A percentile compares a stretch with the other conserved stretches of the same genome.
Conservation (phyloP, 1,284 basidiomycete genomes). For the Leccinum pachyderme region DNA sequence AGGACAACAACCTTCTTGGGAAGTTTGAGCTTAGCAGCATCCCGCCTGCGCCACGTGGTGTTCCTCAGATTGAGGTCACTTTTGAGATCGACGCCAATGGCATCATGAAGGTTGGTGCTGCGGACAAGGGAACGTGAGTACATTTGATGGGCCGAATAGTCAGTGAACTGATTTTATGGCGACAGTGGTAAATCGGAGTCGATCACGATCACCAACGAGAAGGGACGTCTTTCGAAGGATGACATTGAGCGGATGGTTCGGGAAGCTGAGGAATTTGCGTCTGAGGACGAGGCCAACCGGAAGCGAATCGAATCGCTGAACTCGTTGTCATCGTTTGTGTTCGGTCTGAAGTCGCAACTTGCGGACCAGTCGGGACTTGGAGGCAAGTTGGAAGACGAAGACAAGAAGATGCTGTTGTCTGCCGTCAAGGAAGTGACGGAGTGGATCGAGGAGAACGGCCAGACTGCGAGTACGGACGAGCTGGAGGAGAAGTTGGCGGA, state of each 20-base stretch:
- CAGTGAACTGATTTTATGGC: slow-evolving; percentile 5
- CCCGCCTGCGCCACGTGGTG: slow-evolving; percentile 92
- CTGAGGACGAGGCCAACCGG: slow-evolving; percentile 83
- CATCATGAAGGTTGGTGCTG: slow-evolving; percentile 86
- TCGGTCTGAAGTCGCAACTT: slow-evolving; percentile 84
- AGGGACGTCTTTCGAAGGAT: slow-evolving; percentile 80
- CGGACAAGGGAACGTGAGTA: slow-evolving; percentile 88
- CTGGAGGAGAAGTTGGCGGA: slow-evolving; percentile 87
- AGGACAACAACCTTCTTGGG: slow-evolving; percentile 97
- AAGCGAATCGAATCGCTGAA: slow-evolving; percentile 89
- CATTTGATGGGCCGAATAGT: background rate
- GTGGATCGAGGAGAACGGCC: slow-evolving; percentile 87
- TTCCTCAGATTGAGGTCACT: slow-evolving; percentile 92
- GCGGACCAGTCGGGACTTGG: slow-evolving; percentile 87
- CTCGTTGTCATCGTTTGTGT: slow-evolving; percentile 74
- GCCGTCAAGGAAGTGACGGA: slow-evolving; percentile 88
- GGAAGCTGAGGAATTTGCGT: slow-evolving; percentile 89
- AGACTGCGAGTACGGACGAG: slow-evolving; percentile 78
- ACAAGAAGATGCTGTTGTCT: slow-evolving; percentile 85
- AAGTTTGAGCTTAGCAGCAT: slow-evolving; percentile 94
- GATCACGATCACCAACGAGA: slow-evolving; percentile 86
- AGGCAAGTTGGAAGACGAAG: slow-evolving; percentile 82
- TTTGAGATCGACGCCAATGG: slow-evolving; percentile 95
- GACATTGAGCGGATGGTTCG: slow-evolving; percentile 91
- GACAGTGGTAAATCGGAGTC: slow-evolving; percentile 80